Evolutionary conservation across 2,329 filamentous ascomycete genomes (phyloP), one percentile per base, ranked within the genome.

Genomic region (Pseudogymnoascus sp.): DNA sequence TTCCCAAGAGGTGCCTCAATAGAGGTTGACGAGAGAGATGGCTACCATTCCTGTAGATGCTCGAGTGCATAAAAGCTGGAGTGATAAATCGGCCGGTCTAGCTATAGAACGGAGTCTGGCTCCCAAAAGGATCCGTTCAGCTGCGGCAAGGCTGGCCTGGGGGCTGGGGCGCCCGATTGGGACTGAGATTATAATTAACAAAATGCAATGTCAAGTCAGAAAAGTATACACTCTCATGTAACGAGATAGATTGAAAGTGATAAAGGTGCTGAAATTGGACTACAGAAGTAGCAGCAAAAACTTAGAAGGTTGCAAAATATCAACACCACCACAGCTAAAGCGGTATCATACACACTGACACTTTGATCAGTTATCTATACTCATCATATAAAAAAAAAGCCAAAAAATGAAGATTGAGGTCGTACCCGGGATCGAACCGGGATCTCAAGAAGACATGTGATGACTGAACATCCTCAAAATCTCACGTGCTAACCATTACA

Each of bases 401-500:
- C 29, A 33, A 54, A 54, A 44, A 47, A 54, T 21, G n/a, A 6
- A 33, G n/a, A 31, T 54, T 54, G 29, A 54, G 47, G 47, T 54
- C 47, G 47, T 54, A 33, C 47, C 47, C 47, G 47, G 47, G 47
- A 54, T 54, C 47, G 47, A 54, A 54, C 47, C 47, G 47, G 47
- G 47, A 54, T 54, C 47, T 54, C 47, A 54, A 54, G 47, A 54
- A 54, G 47, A 54, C 29, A 21, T 54, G 47, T 54, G 47, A 54
- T 54, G 29, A 35, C 47, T 54, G 47, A 54, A 54, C 47, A 54
- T 54, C 47, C 29, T 54, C 47, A 54, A 54, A 54, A 54, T 54
- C 47, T 54, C 47, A 54, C 47, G 47, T 54, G 47, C 47, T 54
- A 54, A 54, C 47, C 47, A 54, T 54, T 54, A 54, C 47, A 54